Conservation (phyloP, 192 early-diverging fungal species). For the Rhizophagus prolifer region DNA sequence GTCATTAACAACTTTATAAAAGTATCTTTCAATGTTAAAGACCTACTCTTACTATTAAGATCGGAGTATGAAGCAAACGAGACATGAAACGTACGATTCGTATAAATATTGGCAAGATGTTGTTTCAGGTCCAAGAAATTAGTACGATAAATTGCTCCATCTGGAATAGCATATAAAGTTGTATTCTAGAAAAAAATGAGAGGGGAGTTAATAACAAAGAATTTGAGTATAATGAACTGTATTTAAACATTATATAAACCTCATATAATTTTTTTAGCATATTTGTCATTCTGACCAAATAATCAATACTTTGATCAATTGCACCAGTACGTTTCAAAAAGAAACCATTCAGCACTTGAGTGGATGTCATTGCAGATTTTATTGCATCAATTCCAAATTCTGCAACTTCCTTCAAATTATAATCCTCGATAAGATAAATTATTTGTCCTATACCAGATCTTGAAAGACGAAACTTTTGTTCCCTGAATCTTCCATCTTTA, state of each 20-base stretch:
- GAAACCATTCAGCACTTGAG: conserved; percentile 78
- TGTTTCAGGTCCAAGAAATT: conserved; percentile 55
- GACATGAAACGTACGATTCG: conserved; percentile 49
- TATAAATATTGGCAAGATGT: conserved; percentile 35
- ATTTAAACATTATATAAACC: conserved; percentile 38
- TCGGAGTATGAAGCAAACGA: conserved; percentile 62
- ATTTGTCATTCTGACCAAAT: conserved; percentile 65
- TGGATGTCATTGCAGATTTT: conserved; percentile 69
- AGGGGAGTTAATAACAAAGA: background rate
- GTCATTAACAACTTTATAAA: conserved; percentile 86
- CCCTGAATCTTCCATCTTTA: conserved; percentile 87
- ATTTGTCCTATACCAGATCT: conserved; percentile 69
- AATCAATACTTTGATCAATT: conserved; percentile 82
- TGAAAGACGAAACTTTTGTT: conserved; percentile 85
- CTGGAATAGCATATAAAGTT: conserved; percentile 58
- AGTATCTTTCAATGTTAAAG: conserved; percentile 70
- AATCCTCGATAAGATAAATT: conserved; percentile 89
- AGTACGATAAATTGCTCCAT: conserved; percentile 44
- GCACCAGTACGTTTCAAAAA: conserved; percentile 75
- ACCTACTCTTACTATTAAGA: conserved; percentile 74
- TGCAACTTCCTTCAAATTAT: conserved; percentile 58
- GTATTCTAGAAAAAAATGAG: conserved; percentile 19
- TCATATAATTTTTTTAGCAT: conserved; percentile 52
- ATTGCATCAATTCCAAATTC: conserved; percentile 64
- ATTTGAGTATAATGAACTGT: background rate